Evolutionary conservation across 2,329 filamentous ascomycete genomes (phyloP).

Genomic region (Geosmithia putterillii): DNA sequence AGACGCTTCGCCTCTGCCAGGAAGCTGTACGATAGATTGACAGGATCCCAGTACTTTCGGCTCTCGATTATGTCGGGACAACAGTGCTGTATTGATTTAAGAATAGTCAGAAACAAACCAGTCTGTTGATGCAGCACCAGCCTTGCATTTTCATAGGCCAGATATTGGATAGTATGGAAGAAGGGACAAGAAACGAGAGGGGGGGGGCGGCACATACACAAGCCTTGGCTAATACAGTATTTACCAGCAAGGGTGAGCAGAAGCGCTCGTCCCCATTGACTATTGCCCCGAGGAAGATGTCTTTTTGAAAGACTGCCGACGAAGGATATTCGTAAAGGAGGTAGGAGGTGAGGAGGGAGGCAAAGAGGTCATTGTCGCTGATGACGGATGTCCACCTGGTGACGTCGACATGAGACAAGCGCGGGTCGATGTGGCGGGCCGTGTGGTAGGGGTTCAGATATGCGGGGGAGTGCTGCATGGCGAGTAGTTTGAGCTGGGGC

Average conservation of each 20-base stretch:
- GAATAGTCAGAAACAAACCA: too few relatives aligned
- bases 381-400: constrained; percentile 24
- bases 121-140: too few relatives aligned
- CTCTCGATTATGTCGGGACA: constrained; percentile 13
- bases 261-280: constrained; percentile 13
- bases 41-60: constrained; percentile 21
- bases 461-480: neutral
- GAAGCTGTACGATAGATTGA: constrained; percentile 20
- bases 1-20: constrained; percentile 23
- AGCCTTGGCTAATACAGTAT: constrained; percentile 19
- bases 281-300: constrained; percentile 26
- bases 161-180: neutral
- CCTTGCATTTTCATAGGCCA: neutral
- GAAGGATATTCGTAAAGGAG: constrained; percentile 23
- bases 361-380: constrained; percentile 20
- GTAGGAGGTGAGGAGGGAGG: constrained; percentile 13
- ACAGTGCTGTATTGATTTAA: constrained; percentile 13
- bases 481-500: neutral
- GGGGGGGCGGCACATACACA: constrained; percentile 15
- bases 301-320: constrained; percentile 23
- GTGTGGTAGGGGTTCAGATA: constrained; percentile 24
- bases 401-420: constrained; percentile 13
- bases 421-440: constrained; percentile 18
- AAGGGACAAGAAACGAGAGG: neutral
- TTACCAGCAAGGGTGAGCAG: constrained; percentile 26